Conservation (phyloP, 768 basidiomycete genomes). For the Podaxis mareebaensis region DNA sequence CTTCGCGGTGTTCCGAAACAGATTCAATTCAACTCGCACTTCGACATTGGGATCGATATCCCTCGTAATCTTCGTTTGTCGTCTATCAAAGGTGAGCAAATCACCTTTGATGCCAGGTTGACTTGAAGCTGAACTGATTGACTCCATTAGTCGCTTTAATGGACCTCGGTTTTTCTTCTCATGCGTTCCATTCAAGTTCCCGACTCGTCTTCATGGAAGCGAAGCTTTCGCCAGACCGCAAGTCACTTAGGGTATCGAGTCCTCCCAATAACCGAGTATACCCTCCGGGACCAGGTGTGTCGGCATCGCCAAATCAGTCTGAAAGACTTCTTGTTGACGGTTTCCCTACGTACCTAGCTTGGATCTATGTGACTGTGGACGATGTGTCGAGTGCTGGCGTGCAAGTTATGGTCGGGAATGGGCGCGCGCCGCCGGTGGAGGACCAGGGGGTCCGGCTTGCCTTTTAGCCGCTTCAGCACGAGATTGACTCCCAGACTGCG, state of each 20-base stretch:
- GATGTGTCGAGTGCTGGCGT: slow-evolving; percentile 38
- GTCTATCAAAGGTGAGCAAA: slow-evolving; percentile 31
- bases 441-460: slow-evolving; percentile 27
- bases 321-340: background rate
- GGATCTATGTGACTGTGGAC: slow-evolving; percentile 32
- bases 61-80: slow-evolving; percentile 27
- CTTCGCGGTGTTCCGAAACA: slow-evolving; percentile 34
- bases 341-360: slow-evolving; percentile 18
- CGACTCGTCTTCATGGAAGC: slow-evolving; percentile 37
- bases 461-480: background rate
- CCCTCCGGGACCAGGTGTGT: slow-evolving; percentile 38
- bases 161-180: slow-evolving; percentile 43
- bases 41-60: slow-evolving; percentile 32
- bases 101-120: background rate
- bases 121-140: background rate
- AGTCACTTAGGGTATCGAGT: slow-evolving; percentile 31
- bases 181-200: slow-evolving; percentile 40
- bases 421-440: slow-evolving; percentile 37
- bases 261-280: slow-evolving; percentile 37
- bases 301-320: background rate
- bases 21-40: slow-evolving; percentile 35
- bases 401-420: slow-evolving; percentile 39
- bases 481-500: background rate
- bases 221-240: slow-evolving; percentile 30
- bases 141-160: slow-evolving; percentile 34